Base-by-base conservation (phyloP, 2,329 filamentous ascomycete species). In the Apiospora koreana region DNA sequence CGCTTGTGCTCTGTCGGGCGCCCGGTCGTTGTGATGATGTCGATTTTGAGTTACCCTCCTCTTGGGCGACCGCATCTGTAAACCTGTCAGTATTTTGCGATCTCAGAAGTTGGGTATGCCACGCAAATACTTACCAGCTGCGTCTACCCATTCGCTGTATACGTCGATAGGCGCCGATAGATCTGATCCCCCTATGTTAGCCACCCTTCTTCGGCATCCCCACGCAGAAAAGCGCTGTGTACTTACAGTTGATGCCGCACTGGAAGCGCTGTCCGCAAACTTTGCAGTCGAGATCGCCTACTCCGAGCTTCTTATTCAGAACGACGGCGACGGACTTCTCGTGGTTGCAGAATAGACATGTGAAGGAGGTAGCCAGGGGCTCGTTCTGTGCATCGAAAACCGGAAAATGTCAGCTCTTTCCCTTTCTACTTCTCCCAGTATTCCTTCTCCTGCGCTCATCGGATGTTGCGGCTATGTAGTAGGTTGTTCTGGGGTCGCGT, bases 281-380 rank as follows among this genome's bases (percentile, higher is more conserved):
- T 80, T 95, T 97, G 85, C 96, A 99, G 71, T 92, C 90, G 35
- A 99, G 86, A 72, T 93, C 89, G 65, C 95, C 96, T 46, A 97
- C 88, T 68, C 94, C 94, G 38, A 90, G 86, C 81, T 98, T 98
- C 86, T 97, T 97, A 80, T 99, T 94, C 67, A 99, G 87, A 82
- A 97, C 96, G 75, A 98, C 93, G 38, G 90, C 88, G 68, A 99
- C 93, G 0, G 95, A 94, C 75, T 94, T 96, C 80, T 98, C 96
- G 83, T 98, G 95, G 81, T 98, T 98, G 87, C 96, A 99, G 84
- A 99, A 99, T 64, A 99, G 91, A 80, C 96, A 99, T 70, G 95
- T 94, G 82, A 99, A 99, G n/a, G 90, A 89, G 2, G 93, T 95
- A 3, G 92, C 87, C 23, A 96, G 87, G 50, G 90, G 88, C 76